Percentiles rank a stretch among this genome's conserved stretches.
Conservation (phyloP, 2,329 filamentous ascomycete genomes). For the Elsinoe australis region DNA sequence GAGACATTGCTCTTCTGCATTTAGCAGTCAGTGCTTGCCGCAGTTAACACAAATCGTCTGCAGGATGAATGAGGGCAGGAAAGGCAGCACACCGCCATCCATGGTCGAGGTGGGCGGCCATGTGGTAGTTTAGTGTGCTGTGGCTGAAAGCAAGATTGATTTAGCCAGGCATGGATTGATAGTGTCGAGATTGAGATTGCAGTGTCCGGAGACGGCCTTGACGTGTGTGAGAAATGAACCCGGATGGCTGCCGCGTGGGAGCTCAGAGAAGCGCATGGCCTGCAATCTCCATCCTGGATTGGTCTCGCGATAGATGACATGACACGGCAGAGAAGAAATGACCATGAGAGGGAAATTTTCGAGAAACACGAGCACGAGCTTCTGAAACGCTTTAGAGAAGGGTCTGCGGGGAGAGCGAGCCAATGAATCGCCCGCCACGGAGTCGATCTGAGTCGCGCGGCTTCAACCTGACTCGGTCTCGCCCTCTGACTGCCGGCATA, state of each 20-base stretch:
- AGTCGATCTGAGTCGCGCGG: neutral
- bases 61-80: conserved; percentile 11
- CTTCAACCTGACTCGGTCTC: neutral
- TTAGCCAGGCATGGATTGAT: too few relatives aligned
- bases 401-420: neutral
- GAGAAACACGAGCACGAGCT: conserved; percentile 9
- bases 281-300: too few relatives aligned
- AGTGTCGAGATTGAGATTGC: too few relatives aligned
- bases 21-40: too few relatives aligned
- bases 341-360: conserved; percentile 5
- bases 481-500: neutral
- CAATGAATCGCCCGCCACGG: neutral
- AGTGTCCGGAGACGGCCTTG: too few relatives aligned
- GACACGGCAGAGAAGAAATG: conserved; percentile 4
- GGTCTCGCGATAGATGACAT: too few relatives aligned
- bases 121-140: conserved; percentile 7
- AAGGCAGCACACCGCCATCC: conserved; percentile 6
- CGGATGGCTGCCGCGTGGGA: too few relatives aligned
- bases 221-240: too few relatives aligned
- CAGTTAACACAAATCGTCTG: too few relatives aligned
- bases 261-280: too few relatives aligned
- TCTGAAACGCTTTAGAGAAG: conserved; percentile 3
- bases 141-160: conserved; percentile 8
- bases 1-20: too few relatives aligned
- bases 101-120: conserved; percentile 7